Evolutionary conservation across 176 grass and related monocot genomes (phyloP).

Genomic region (Luzula sylvatica): DNA sequence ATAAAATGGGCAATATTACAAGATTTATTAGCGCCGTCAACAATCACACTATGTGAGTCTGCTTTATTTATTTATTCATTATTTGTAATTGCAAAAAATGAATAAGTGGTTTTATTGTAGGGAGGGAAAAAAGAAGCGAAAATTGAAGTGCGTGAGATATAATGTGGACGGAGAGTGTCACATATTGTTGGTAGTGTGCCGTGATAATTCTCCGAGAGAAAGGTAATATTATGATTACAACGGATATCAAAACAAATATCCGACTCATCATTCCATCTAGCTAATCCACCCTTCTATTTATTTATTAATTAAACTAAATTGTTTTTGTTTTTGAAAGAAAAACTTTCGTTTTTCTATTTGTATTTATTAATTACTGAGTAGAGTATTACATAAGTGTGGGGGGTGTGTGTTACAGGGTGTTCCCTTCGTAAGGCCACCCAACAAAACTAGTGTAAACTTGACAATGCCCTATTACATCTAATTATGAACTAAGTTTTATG

Average conservation of each 20-base stretch:
- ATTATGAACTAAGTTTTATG: too few relatives aligned
- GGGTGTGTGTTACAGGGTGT: too few relatives aligned
- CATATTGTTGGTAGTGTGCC: conserved; percentile 68
- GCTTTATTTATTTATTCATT: conserved; percentile 2
- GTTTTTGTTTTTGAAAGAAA: too few relatives aligned
- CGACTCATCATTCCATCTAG: conserved; percentile 64
- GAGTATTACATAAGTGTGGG: too few relatives aligned
- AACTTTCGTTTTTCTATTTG: too few relatives aligned
- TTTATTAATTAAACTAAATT: too few relatives aligned
- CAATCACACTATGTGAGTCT: conserved; percentile 65
- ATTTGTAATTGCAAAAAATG: too few relatives aligned
- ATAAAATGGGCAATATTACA: conserved; percentile 68
- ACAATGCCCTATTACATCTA: too few relatives aligned
- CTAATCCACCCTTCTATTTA: neutral
- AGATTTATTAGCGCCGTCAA: conserved; percentile 85
- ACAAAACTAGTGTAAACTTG: too few relatives aligned
- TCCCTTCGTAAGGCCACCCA: too few relatives aligned
- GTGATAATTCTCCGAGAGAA: conserved; percentile 71
- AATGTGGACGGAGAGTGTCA: conserved; percentile 69
- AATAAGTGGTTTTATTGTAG: conserved; percentile 31
- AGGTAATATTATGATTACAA: conserved; percentile 97
- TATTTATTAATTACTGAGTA: too few relatives aligned
- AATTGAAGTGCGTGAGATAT: conserved; percentile 83
- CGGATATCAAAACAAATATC: conserved; percentile 69
- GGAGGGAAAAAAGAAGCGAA: conserved; percentile 81